Evolutionary conservation across 257 asterid genomes (phyloP).

Genomic region (Anisodus acutangulus): DNA sequence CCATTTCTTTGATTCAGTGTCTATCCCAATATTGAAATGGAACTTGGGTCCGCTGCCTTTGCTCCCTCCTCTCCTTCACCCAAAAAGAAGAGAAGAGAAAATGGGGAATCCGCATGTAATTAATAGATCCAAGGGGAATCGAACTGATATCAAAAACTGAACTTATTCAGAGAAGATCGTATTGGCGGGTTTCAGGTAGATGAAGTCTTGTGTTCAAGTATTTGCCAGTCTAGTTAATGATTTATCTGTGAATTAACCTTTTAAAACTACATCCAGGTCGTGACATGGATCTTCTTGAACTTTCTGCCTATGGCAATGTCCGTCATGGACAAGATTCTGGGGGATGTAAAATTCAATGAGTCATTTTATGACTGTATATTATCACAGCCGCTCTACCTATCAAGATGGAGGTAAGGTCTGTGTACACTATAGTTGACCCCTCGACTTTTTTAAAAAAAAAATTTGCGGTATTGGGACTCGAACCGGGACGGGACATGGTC

Average conservation of each 20-base stretch:
- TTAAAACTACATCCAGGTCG: slow-evolving; percentile 59
- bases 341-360: slow-evolving; percentile 78
- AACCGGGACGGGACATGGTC: too few species aligned
- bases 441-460: too few species aligned
- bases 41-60: background rate
- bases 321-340: slow-evolving; percentile 72
- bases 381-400: too few species aligned
- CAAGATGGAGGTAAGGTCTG: too few species aligned
- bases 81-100: background rate
- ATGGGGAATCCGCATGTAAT: slow-evolving; percentile 33
- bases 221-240: background rate
- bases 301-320: slow-evolving; percentile 85
- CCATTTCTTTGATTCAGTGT: background rate
- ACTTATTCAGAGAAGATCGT: slow-evolving; percentile 83
- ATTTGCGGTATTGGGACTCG: too few species aligned
- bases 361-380: background rate
- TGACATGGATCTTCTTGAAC: slow-evolving; percentile 93
- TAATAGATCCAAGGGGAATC: slow-evolving; percentile 92
- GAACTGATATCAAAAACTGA: slow-evolving; percentile 81
- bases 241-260: background rate
- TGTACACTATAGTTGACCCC: too few species aligned
- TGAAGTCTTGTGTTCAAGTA: background rate
- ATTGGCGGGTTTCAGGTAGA: slow-evolving; percentile 85
- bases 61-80: background rate
- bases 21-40: background rate